Evolutionary conservation across 495 filamentous ascomycete genomes (phyloP).

Genomic region (Jackrogersella multiformis): DNA sequence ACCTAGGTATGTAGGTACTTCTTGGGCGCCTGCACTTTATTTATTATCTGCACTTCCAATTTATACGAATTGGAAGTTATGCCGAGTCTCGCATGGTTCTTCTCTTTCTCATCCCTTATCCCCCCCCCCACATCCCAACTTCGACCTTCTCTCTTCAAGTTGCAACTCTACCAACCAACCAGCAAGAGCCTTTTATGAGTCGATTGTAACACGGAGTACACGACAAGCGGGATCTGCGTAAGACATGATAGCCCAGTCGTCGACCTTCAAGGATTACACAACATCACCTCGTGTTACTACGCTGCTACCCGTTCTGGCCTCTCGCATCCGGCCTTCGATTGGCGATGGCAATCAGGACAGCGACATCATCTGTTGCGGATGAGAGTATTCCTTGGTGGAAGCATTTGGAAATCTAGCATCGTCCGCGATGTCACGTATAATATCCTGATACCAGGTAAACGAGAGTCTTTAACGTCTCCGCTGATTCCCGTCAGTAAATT

Average conservation of each 20-base stretch:
- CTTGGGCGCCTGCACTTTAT: neutral
- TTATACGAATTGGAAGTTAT: too few relatives aligned
- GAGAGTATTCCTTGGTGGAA: conserved; percentile 29
- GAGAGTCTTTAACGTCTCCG: neutral
- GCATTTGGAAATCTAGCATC: neutral
- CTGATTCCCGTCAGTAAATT: conserved; percentile 27
- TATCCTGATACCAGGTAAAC: neutral
- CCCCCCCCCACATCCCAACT: too few relatives aligned
- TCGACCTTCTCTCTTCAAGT: neutral
- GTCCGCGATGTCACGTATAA: neutral
- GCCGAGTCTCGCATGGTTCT: conserved; percentile 7
- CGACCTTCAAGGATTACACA: conserved; percentile 14
- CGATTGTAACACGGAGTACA: conserved; percentile 26
- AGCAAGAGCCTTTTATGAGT: conserved; percentile 15
- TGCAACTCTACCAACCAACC: neutral
- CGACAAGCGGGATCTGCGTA: conserved; percentile 37
- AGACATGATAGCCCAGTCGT: conserved; percentile 9
- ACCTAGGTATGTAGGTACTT: neutral
- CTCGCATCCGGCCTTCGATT: conserved; percentile 23
- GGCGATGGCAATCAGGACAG: conserved; percentile 30
- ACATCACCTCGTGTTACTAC: conserved; percentile 11
- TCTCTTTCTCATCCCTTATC: neutral
- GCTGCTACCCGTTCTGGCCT: conserved; percentile 20
- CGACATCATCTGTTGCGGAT: conserved; percentile 14
- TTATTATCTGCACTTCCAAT: neutral